Base-by-base conservation (phyloP, 345 rosid species). In the Lagerstroemia speciosa region DNA sequence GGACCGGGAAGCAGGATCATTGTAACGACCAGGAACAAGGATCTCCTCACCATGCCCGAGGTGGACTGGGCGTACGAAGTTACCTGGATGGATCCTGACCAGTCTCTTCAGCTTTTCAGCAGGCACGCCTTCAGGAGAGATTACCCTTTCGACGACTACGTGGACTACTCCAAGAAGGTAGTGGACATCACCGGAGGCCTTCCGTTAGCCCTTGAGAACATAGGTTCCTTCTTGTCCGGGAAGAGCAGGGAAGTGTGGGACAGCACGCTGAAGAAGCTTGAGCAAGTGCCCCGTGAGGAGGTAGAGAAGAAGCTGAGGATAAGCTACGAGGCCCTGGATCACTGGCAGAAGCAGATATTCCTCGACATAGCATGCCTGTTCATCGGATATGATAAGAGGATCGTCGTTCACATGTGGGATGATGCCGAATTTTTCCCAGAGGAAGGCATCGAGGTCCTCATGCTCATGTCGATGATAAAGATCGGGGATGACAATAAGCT, bases 281-380 rank as follows among this genome's bases (percentile, higher is more conserved):
- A 67, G 37, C 68, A 72, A 46, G 60, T 72, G 22, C 75, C 75
- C 29, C 75, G 71, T 0, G 71, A 72, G 3, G 71, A 72, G 62
- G 75, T 72, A 11, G 71, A 62, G 60, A 67, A 67, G 57, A 67
- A 72, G 67, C 37, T 72, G 66, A 67, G 50, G 62, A 72, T 72
- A 61, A 66, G 75, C 50, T 72, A 72, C 6, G 75, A 72, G 40
- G 75, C 75, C 17, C 55, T 72, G 40, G 75, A 72, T 43, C 75
- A 72, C 46, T 67, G 71, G 75, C 71, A 72, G 64, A 72, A 72
- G 67, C 75, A 72, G 60, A 72, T 72, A 40, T 72, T 72, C 55
- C 71, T 72, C 26, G 75, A 72, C 61, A 67, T 72, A 24, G 75
- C 75, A 6, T 72, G 75, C 58, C 27, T 72, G 27, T 67, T 72